Evolutionary conservation across 345 rosid species (phyloP).

Genomic region (Brassica rapa): DNA sequence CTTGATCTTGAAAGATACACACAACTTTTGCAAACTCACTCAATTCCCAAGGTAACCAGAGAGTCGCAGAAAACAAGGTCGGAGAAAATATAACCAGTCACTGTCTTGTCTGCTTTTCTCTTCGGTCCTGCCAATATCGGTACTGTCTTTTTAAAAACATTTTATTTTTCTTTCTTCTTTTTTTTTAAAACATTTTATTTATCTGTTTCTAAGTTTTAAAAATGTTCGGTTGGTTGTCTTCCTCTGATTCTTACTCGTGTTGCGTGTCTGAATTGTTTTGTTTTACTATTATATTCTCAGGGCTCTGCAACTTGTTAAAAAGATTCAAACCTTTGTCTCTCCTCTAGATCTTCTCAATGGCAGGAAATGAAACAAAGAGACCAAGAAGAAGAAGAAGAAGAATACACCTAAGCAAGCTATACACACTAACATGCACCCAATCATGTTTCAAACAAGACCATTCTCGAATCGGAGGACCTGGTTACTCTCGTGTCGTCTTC

Average conservation of each 20-base stretch:
- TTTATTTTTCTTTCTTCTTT: neutral
- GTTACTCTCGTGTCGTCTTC: conserved; percentile 78
- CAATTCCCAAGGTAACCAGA: conserved; percentile 13
- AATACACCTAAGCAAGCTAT: conserved; percentile 75
- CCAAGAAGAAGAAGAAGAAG: conserved; percentile 41
- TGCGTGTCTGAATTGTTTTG: conserved; percentile 13
- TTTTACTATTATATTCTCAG: neutral
- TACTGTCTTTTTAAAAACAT: conserved; percentile 20
- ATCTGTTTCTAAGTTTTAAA: conserved; percentile 23
- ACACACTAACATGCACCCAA: conserved; percentile 55
- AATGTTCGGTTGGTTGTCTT: conserved; percentile 8
- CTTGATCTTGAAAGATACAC: conserved; percentile 6
- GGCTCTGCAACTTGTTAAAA: conserved; percentile 20
- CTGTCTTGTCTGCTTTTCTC: conserved; percentile 41
- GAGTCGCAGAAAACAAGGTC: conserved; percentile 24
- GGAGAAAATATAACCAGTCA: conserved; percentile 20
- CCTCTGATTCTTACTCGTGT: neutral
- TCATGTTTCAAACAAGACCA: conserved; percentile 67
- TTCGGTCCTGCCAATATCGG: conserved; percentile 31
- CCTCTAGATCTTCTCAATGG: conserved; percentile 44
- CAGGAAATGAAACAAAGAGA: conserved; percentile 45
- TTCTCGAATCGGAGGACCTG: conserved; percentile 76
- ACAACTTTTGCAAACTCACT: conserved; percentile 1
- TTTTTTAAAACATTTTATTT: neutral
- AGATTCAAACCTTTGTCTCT: conserved; percentile 23